These are phyloP conservation scores for Escovopsis sp. DNA, from an alignment of 2,329 filamentous ascomycete genomes.

Conservation along the genomic window DNA sequence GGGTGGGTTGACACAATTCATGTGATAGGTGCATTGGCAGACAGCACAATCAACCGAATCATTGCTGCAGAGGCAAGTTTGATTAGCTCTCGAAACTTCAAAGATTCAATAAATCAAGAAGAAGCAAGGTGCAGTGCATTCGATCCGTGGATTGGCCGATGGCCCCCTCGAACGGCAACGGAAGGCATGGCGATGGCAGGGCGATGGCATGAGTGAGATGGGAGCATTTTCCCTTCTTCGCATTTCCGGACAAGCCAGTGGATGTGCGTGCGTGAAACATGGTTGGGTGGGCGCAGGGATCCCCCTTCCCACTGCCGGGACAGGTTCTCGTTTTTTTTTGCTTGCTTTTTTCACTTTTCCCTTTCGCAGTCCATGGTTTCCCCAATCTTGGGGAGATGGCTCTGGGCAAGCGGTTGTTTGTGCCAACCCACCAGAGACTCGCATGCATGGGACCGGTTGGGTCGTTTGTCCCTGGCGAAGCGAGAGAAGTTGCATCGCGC, in stretches of 20 bases:
- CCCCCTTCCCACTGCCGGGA: background rate
- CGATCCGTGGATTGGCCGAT: background rate
- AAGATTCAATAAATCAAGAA: background rate
- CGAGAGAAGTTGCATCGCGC: background rate
- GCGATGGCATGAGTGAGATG: too few species aligned
- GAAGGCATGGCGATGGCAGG: too few species aligned
- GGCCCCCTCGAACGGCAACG: too few species aligned
- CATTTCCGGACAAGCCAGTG: background rate
- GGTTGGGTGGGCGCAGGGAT: too few species aligned
- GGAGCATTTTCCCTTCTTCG: too few species aligned
- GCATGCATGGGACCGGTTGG: background rate
- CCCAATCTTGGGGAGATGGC: too few species aligned
- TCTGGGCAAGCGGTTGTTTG: too few species aligned
- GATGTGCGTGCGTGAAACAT: background rate
- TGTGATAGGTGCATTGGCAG: conserved; percentile 90
- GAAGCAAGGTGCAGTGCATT: background rate
- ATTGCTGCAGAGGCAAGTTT: conserved; percentile 36
- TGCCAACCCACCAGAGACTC: background rate
- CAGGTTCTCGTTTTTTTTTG: background rate
- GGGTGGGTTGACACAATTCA: conserved; percentile 90
- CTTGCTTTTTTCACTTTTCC: background rate
- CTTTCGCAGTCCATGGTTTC: too few species aligned
- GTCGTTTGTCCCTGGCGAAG: background rate
- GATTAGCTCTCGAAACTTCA: conserved; percentile 1
- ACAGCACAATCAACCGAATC: conserved; percentile 97